These are phyloP conservation scores for Neonectria sp. DNA, from an alignment of 2,329 filamentous ascomycete species.

Conservation along the genomic window DNA sequence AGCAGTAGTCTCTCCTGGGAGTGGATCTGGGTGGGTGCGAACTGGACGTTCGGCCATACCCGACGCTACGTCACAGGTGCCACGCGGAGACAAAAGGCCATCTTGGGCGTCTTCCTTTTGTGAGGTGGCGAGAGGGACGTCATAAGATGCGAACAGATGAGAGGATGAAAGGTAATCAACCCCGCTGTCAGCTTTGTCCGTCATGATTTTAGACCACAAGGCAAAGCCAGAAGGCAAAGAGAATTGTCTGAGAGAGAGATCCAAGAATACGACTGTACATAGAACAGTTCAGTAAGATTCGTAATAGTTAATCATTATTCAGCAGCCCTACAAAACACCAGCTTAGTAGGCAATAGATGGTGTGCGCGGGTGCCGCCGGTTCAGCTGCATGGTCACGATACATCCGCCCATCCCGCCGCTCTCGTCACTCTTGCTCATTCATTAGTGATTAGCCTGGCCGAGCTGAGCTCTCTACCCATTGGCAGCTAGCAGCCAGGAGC, in stretches of 20 bases:
- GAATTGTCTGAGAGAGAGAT: neutral
- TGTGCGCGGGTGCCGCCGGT: slow-evolving; percentile 7
- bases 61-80: slow-evolving; percentile 22
- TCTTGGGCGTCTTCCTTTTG: slow-evolving; percentile 3
- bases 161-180: slow-evolving; percentile 1
- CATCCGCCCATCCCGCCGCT: neutral
- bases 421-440: neutral
- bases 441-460: neutral
- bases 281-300: slow-evolving; percentile 7
- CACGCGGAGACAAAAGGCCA: neutral
- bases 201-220: neutral
- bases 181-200: slow-evolving; percentile 11
- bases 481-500: neutral
- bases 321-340: neutral
- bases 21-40: slow-evolving; percentile 25
- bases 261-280: neutral
- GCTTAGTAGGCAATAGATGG: neutral
- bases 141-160: neutral
- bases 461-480: neutral
- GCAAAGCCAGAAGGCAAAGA: neutral
- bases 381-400: slow-evolving; percentile 2
- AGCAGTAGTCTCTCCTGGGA: neutral
- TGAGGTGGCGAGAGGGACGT: neutral
- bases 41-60: slow-evolving; percentile 26
- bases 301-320: slow-evolving; percentile 1